These are phyloP conservation scores for Pseudevernia furfuracea DNA, from an alignment of 495 filamentous ascomycete genomes.

Conservation along the genomic window DNA sequence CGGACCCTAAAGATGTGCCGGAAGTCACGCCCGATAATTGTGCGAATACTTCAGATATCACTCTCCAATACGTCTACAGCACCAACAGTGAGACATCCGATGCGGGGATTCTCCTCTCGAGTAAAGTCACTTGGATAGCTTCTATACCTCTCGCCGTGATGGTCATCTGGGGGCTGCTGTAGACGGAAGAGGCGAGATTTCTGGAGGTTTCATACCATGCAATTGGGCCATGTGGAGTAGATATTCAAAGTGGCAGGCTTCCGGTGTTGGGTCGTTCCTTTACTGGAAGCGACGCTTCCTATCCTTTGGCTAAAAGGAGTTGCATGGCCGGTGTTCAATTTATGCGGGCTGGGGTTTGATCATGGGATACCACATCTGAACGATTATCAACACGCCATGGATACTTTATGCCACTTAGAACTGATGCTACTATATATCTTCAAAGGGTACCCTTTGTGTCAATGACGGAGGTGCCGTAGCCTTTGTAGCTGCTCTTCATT, in stretches of 20 bases:
- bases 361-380: slow-evolving; percentile 1
- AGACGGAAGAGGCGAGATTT: neutral
- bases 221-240: neutral
- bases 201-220: neutral
- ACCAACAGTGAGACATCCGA: slow-evolving; percentile 27
- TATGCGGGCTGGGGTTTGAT: neutral
- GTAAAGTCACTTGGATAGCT: slow-evolving; percentile 17
- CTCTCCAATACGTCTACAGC: slow-evolving; percentile 69
- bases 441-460: slow-evolving; percentile 47
- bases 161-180: slow-evolving; percentile 1
- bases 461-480: slow-evolving; percentile 41
- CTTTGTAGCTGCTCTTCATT: slow-evolving; percentile 31
- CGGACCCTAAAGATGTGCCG: slow-evolving; percentile 61
- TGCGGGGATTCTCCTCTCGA: slow-evolving; percentile 14
- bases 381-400: neutral
- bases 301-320: neutral
- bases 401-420: neutral
- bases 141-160: slow-evolving; percentile 17
- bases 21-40: slow-evolving; percentile 73
- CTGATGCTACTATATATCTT: neutral
- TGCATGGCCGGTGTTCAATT: neutral
- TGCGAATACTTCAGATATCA: slow-evolving; percentile 69
- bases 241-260: neutral
- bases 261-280: neutral
- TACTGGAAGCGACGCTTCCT: neutral